Base-by-base conservation (phyloP, 1,284 basidiomycete genomes). In the Schizophyllum commune region DNA sequence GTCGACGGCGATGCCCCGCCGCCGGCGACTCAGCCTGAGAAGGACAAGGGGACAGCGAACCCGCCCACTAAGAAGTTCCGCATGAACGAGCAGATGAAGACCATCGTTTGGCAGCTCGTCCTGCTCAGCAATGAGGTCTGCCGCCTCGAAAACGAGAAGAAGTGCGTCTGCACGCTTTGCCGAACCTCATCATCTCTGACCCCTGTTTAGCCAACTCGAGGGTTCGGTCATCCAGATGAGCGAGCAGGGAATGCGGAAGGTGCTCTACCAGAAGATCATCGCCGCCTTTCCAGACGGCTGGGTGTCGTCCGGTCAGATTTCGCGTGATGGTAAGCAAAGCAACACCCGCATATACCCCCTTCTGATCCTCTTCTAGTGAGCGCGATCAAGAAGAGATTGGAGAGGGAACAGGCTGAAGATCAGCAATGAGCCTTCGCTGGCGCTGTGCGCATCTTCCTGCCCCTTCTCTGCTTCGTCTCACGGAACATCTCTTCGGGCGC, bases 61-160 rank as follows among this genome's bases (percentile, higher is more conserved):
- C 83, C 86, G 58, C 89, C 89, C 0, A 75, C 77, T 63, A 86
- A 88, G 75, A 84, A 84, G 71, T 92, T 86, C 67, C 75, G 86
- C 15, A 73, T 92, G 74, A 90, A 86, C 58, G 90, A 92, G 64
- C 72, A 73, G 65, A 91, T 92, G 86, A 89, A 89, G 77, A 73
- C 72, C 32, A 81, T 84, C 57, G 83, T 91, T 65, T 92, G 90
- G 90, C 83, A 88, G 72, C 76, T 92, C 7, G 90, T 92, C 54
- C 77, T 85, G 68, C 70, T 92, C 63, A 91, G 88, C 70, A 92
- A 92, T 68, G 90, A 92, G 74, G 84, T 84, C 61, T 89, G 86
- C 73, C 74, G 88, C 66, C 73, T 92, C 71, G 89, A 91, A 75
- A 91, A 92, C 68, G 88, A 91, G 82, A 91, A 91, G 73, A 89